Base-by-base conservation (phyloP, 495 filamentous ascomycete species). In the Aspergillus ellipticus region DNA sequence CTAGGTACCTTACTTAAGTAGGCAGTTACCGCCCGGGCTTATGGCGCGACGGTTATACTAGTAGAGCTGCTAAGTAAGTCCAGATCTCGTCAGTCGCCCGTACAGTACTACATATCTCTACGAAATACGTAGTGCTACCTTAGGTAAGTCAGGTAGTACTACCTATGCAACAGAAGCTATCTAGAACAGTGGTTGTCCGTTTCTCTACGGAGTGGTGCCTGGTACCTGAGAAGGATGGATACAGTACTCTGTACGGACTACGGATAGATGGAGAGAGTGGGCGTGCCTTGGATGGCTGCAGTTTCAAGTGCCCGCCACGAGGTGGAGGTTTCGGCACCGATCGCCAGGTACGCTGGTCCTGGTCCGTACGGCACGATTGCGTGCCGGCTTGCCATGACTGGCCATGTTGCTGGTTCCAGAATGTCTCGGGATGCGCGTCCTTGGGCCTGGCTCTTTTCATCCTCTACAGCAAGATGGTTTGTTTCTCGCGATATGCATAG, bases 271-370 rank as follows among this genome's bases (percentile, higher is more conserved):
- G 35, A n/a, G 3, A n/a, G 35, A 13, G 35, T 22, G 33, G n/a
- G n/a, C n/a, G 22, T 39, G 21, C 19, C 7, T 37, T 46, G 24
- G 13, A 47, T 28, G 16, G 15, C 13, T 48, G 16, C 52, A 37
- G 42, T 43, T 46, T 54, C 20, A 22, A 39, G 21, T 28, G 33
- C 41, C 51, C 51, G 26, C 51, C 51, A 53, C 51, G 35, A 16
- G 43, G 51, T 54, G 52, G 52, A 39, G 52, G 33, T 47, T n/a
- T n/a, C 41, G 41, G 20, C 24, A 26, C 51, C 3, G 42, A 54
- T 54, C 52, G 52, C 52, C 52, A 54, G 52, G 52, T 31, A 54
- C 50, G 33, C 4, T n/a, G 29, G 33, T 22, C 17, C 17, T 22
- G 41, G 35, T 35, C 35, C 19, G 3, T n/a, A 39, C 35, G 11